Base-by-base conservation (phyloP, 345 rosid species). In the Eucalyptus regnans region DNA sequence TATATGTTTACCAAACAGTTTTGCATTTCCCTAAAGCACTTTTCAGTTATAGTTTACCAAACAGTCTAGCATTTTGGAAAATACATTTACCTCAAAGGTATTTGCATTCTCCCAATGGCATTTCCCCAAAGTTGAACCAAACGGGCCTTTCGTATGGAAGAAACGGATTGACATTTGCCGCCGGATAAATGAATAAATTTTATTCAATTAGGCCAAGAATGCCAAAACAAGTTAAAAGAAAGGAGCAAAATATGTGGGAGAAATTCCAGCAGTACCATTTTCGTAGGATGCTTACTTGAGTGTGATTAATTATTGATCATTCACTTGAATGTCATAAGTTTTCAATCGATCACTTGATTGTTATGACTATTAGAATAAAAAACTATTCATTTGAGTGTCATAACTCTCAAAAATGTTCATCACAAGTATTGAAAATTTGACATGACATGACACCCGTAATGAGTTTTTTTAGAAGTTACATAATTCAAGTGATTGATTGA, bases 371-470 rank as follows among this genome's bases (percentile, higher is more conserved):
- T 64, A 12, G 4, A 62, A 27, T 64, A 64, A n/a, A 27, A 29
- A 62, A 6, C 0, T 0, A 15, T n/a, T 64, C 0, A n/a, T n/a
- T 64, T 64, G 20, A 64, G 17, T n/a, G 37, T 14, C 20, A n/a
- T 64, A 15, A 64, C 1, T n/a, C 8, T n/a, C 4, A 2, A 64
- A 64, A n/a, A 14, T 0, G 2, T 64, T 64, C 6, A 64, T 3
- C 3, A 7, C 6, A n/a, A 7, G 6, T n/a, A 8, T 8, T 64
- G 20, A 16, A n/a, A 64, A 64, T 64, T 4, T 4, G 76, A 64
- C 5, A 17, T 15, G 10, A 17, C 3, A 14, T 15, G 20, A 4
- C 3, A 64, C 5, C 0, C 1, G 10, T 1, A 2, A 33, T n/a
- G 41, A 7, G 4, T 31, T 7, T n/a, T 62, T 29, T 64, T 64